Evolutionary conservation across 768 basidiomycete species (phyloP), one percentile per base, ranked within the genome.

Genomic region (Boletellus ananiceps): DNA sequence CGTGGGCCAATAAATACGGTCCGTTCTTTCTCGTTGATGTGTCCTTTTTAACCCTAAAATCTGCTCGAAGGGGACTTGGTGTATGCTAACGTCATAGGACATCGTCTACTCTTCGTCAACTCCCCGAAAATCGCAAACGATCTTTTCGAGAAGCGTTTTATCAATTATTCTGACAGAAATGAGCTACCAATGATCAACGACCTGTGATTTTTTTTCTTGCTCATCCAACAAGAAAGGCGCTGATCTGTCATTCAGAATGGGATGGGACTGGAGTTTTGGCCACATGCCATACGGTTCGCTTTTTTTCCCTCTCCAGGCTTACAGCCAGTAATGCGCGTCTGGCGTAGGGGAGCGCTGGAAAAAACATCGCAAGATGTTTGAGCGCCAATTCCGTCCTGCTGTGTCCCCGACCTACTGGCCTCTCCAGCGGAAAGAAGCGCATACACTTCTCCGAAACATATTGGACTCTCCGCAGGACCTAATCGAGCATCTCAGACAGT

Each of bases 141-240:
- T 23, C 71, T 83, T 1, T 77, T 84, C 31, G 81, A 82, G 46
- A 81, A 76, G 52, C 70, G 77, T 14, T 78, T 76, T 27, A 57
- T 65, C 15, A 81, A 79, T 42, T 83, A 82, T 53, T 81, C 82
- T 5, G 79, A 80, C 55, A 73, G 79, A 38, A 69, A 64, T 34
- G 54, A 71, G 50, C 64, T 76, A 8, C 66, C 69, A 0, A 80
- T 81, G 79, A 74, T 77, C 49, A 71, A 77, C 47, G 74, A 76
- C 19, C 52, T 81, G 77, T 77, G 48, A 46, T 70, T 63, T 39
- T 23, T n/a, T 34, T 37, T 50, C 29, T 32, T 15, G 29, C 31
- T 29, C 8, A 11, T 11, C 23, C 4, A 11, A 6, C 2, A 15
- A 25, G 37, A 16, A 7, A 2, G 12, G 12, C 15, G 23, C 3